Conservation (phyloP, 75 land plant species). For the Adiantum capillusveneris region DNA sequence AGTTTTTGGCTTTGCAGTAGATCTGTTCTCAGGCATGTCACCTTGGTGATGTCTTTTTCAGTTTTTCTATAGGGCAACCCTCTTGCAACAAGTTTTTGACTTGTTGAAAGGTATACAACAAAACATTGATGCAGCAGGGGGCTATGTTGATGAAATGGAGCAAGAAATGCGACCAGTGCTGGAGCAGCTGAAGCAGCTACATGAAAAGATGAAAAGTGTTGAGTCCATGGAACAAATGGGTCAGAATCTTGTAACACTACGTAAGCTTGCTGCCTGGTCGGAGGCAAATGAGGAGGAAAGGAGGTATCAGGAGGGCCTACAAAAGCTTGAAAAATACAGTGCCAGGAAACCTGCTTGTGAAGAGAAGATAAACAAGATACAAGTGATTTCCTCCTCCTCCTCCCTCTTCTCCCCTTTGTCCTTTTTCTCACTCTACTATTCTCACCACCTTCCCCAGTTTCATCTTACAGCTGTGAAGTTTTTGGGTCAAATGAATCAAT, state of each 20-base stretch:
- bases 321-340: conserved; percentile 44
- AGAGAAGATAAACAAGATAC: conserved; percentile 35
- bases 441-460: neutral
- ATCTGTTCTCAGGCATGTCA: too few relatives aligned
- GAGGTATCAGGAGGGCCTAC: conserved; percentile 27
- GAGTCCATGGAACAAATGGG: conserved; percentile 74
- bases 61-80: conserved; percentile 91
- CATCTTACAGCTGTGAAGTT: neutral
- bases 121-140: conserved; percentile 38
- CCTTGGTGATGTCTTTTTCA: conserved; percentile 13
- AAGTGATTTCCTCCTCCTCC: too few relatives aligned
- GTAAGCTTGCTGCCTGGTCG: conserved; percentile 81
- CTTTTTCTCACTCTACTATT: too few relatives aligned
- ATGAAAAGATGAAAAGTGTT: conserved; percentile 60
- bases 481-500: too few relatives aligned
- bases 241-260: conserved; percentile 40
- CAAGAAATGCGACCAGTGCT: conserved; percentile 48
- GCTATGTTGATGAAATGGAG: conserved; percentile 46
- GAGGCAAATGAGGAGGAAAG: conserved; percentile 62
- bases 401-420: too few relatives aligned
- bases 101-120: conserved; percentile 36
- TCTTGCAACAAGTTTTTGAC: conserved; percentile 84
- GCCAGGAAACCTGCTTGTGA: conserved; percentile 50
- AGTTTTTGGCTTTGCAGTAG: too few relatives aligned
- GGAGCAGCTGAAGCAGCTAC: conserved; percentile 52